Base-by-base conservation (phyloP, 2,329 filamentous ascomycete genomes). In the Aspergillus tamarii region DNA sequence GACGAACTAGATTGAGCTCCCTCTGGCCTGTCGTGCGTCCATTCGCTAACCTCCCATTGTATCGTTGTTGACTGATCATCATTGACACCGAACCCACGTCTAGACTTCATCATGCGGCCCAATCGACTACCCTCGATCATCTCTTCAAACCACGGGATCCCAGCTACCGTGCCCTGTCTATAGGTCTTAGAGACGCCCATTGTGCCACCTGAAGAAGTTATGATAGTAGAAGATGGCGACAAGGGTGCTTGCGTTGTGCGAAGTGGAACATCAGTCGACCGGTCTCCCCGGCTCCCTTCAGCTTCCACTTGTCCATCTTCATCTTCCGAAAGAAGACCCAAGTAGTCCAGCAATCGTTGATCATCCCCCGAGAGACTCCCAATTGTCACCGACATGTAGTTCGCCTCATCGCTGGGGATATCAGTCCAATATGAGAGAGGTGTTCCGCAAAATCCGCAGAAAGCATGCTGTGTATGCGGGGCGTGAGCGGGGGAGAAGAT, bases 361-460 rank as follows among this genome's bases (percentile, higher is more conserved):
- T 95, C 91, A 61, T 91, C 87, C 7, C 85, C 84, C 43, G 87
- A 75, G 59, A 97, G 81, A 69, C 90, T 94, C 6, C 92, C 92
- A n/a, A 97, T 82, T 0, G 93, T 91, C 62, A 97, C 82, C 64
- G 88, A 89, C 80, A 97, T 93, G 74, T 87, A 94, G 9, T 93
- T 88, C 14, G 90, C 89, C 74, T 95, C 91, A 58, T 83, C 83
- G 0, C 78, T 81, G 0, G 91, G 90, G 28, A 87, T 79, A 76
- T 96, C 93, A 54, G 88, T 90, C 93, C 93, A 97, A 70, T 90
- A 92, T 0, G 90, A 90, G 60, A 97, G 82, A 14, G 91, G 91
- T 0, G 93, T 96, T 59, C 94, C 94, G 76, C 94, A 97, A 81
- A 91, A 96, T 28, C 94, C 94, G 79, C 94, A 97, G 78, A 97